Base-by-base conservation (phyloP, 192 early-diverging fungal species). In the Spizellomyces sp. region DNA sequence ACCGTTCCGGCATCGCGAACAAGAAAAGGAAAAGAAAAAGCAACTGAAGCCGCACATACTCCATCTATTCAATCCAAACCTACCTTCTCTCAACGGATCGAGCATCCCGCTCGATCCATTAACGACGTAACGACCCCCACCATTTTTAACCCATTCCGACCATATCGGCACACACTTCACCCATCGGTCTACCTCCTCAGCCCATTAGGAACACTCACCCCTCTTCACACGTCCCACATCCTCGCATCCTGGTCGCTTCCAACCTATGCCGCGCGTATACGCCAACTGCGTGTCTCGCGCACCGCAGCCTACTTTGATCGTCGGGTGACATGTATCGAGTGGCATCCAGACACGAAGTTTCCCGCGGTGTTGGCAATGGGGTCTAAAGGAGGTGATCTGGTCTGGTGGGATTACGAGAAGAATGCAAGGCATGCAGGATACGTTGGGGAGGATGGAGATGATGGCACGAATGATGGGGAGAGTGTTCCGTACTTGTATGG, bases 271-370 rank as follows among this genome's bases (percentile, higher is more conserved):
- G 15, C 12, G 14, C 59, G 41, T 12, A 12, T 61, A 14, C 41
- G 21, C 2, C 12, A 42, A 19, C 19, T 61, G 19, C 63, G 63
- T 45, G 63, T 64, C 9, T 64, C 44, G 12, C 17, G 42, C 2
- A 36, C 27, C 36, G 63, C 63, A 45, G 44, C 19, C 21, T 64
- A 64, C 44, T 64, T 64, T 64, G 63, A 64, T 45, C 63, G 63
- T 2, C 63, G 63, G 42, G 63, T 64, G 46, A 45, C 63, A 15
- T 9, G 12, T 48, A 14, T 64, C 12, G 63, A 64, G 46, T 64
- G 63, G 63, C 63, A 64, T 64, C 63, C 63, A n/a, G 15, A 47
- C 21, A 9, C 17, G 36, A 14, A 4, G 4, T 22, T n/a, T 64
- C 21, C 9, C 15, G 22, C 14, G 21, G 43, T 45, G 14, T n/a